Evolutionary conservation across 495 filamentous ascomycete species (phyloP).

Genomic region (Terfezia boudieri): DNA sequence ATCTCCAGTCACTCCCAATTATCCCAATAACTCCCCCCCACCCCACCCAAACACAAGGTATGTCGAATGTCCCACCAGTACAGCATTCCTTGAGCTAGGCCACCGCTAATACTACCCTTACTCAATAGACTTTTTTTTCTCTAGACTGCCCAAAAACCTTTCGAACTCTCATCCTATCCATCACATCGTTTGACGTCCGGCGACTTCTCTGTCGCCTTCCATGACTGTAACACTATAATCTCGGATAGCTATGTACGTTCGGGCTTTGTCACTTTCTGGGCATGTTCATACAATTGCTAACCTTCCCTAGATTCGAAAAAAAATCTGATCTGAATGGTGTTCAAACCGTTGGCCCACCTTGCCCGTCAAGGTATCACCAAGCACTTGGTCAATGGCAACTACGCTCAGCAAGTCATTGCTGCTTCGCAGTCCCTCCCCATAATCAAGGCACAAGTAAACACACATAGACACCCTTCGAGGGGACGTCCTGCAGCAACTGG

Average conservation of each 20-base stretch:
- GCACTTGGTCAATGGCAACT: constrained; percentile 79
- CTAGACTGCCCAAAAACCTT: too few species aligned
- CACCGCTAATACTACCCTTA: too few species aligned
- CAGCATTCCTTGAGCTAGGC: too few species aligned
- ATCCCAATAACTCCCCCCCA: background rate
- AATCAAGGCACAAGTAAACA: constrained; percentile 30
- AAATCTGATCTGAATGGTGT: constrained; percentile 48
- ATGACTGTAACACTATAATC: background rate
- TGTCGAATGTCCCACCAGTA: too few species aligned
- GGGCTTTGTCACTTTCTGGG: background rate
- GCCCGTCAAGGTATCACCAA: constrained; percentile 93
- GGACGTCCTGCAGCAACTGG: constrained; percentile 36
- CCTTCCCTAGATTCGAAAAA: background rate
- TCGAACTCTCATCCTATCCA: background rate
- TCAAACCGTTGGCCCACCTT: constrained; percentile 66
- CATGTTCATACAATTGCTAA: background rate
- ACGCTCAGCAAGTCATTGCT: constrained; percentile 91
- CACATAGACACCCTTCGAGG: constrained; percentile 27
- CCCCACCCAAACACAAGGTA: too few species aligned
- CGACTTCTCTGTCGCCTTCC: background rate
- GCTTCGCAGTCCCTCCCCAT: constrained; percentile 77
- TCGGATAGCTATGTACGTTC: background rate
- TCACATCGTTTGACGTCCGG: background rate
- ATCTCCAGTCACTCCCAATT: too few species aligned
- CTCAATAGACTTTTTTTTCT: too few species aligned